Conservation (phyloP, 1,284 basidiomycete genomes). For the Boletus hoseneyae region DNA sequence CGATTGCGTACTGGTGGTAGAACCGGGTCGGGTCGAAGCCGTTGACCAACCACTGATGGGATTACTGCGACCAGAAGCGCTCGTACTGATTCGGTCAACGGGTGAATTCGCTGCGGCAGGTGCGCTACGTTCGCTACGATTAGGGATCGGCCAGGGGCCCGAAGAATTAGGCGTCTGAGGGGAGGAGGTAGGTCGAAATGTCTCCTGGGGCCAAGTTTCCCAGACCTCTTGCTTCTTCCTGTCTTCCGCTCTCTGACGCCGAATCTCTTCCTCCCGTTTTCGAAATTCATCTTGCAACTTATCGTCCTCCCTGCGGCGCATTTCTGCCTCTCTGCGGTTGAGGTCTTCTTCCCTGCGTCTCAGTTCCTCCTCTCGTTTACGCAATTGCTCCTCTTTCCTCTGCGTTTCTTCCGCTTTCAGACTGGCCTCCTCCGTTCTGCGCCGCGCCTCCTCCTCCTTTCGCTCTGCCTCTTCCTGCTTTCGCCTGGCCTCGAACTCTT, state of each 20-base stretch:
- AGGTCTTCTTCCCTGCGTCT: conserved; percentile 31
- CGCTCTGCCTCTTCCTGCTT: conserved; percentile 35
- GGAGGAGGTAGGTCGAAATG: conserved; percentile 24
- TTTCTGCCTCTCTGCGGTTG: conserved; percentile 33
- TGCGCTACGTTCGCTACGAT: conserved; percentile 23
- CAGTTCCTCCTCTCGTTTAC: conserved; percentile 38
- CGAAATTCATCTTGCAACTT: conserved; percentile 37
- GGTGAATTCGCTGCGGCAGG: conserved; percentile 25
- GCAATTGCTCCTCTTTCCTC: conserved; percentile 36
- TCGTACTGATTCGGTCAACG: conserved; percentile 27
- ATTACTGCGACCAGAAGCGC: conserved; percentile 28
- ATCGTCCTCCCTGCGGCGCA: conserved; percentile 26
- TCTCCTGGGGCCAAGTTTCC: conserved; percentile 29
- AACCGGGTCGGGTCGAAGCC: conserved; percentile 31
- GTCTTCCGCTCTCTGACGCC: conserved; percentile 38
- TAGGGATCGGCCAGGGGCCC: conserved; percentile 33
- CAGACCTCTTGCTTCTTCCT: conserved; percentile 38
- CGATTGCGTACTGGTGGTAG: conserved; percentile 33
- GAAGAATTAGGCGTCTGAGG: conserved; percentile 27
- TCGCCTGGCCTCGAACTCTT: conserved; percentile 25
- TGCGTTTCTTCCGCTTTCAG: conserved; percentile 23
- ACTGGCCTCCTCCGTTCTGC: conserved; percentile 32
- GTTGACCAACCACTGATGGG: conserved; percentile 29
- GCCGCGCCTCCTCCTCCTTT: conserved; percentile 27
- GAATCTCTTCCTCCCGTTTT: conserved; percentile 47